Conservation (phyloP, 768 basidiomycete species). For the Cystobasidium tubakii region DNA sequence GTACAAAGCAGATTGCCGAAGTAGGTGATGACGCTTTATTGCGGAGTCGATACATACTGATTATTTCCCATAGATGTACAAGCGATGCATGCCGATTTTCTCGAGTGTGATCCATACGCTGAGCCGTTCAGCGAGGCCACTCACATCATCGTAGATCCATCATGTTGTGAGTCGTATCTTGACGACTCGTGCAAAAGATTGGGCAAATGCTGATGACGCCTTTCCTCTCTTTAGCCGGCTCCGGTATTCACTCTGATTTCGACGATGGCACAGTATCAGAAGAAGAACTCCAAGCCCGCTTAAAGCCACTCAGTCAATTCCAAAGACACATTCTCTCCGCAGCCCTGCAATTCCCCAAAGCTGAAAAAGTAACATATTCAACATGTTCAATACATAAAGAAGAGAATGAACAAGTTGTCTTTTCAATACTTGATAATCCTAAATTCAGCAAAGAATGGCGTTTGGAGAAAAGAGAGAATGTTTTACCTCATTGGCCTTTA, state of each 20-base stretch:
- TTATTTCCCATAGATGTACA: conserved; percentile 54
- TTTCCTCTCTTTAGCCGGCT: conserved; percentile 37
- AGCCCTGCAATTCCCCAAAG: conserved; percentile 84
- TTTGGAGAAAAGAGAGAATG: conserved; percentile 62
- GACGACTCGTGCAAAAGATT: conserved; percentile 83
- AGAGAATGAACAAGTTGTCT: conserved; percentile 90
- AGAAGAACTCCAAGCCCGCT: conserved; percentile 59
- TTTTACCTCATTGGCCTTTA: conserved; percentile 74
- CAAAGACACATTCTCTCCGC: conserved; percentile 87
- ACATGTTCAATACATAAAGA: conserved; percentile 89
- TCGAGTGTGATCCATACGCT: conserved; percentile 66
- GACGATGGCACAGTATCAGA: conserved; percentile 55
- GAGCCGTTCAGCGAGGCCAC: conserved; percentile 62
- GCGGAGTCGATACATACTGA: not conserved
- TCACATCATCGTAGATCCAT: conserved; percentile 90
- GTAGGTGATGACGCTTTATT: conserved; percentile 34
- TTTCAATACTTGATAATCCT: conserved; percentile 63
- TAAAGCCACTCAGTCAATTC: conserved; percentile 77
- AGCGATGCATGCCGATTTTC: conserved; percentile 73
- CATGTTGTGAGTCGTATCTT: conserved; percentile 90
- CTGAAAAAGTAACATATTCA: conserved; percentile 81
- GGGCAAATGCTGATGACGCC: conserved; percentile 50
- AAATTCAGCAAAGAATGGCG: conserved; percentile 63
- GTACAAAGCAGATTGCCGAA: conserved; percentile 71
- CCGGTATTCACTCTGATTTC: conserved; percentile 52